phyloP scores from a whole-genome alignment of 371 early-diverging fungal species.

The Spraguea lophii region DNA sequence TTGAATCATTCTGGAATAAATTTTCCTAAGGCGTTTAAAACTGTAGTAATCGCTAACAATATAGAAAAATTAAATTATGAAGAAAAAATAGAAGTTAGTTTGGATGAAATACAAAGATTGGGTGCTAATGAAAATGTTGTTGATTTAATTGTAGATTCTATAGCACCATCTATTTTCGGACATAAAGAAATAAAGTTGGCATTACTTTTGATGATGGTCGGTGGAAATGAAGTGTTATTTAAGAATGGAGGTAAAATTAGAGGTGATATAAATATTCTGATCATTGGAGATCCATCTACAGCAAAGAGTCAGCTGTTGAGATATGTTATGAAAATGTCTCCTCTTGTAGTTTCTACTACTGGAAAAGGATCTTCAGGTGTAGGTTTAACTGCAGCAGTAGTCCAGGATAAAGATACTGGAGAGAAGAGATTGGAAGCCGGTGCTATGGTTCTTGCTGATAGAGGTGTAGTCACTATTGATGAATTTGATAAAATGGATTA shows the following conservation, averaged over 20 bases:
- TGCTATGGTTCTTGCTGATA: conserved; percentile 95
- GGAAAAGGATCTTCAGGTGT: conserved; percentile 88
- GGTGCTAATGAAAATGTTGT: conserved; percentile 54
- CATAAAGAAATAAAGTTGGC: conserved; percentile 85
- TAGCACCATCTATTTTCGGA: conserved; percentile 90
- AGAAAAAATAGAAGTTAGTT: conserved; percentile 47
- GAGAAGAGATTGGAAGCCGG: conserved; percentile 86
- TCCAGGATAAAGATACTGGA: conserved; percentile 59
- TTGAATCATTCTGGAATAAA: conserved; percentile 49
- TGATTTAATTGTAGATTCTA: conserved; percentile 59
- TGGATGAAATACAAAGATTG: conserved; percentile 57
- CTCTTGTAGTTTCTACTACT: conserved; percentile 71
- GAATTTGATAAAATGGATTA: conserved; percentile 99
- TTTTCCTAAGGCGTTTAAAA: conserved; percentile 48
- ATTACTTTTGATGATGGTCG: conserved; percentile 66
- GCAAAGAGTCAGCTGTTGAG: conserved; percentile 74
- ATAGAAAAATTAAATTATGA: conserved; percentile 56
- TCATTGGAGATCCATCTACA: conserved; percentile 89
- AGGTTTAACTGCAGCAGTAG: conserved; percentile 81
- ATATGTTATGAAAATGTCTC: conserved; percentile 66
- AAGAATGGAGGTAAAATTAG: conserved; percentile 75
- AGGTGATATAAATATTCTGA: conserved; percentile 79
- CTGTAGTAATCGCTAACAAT: conserved; percentile 68
- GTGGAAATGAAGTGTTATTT: conserved; percentile 78
- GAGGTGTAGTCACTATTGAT: conserved; percentile 93